These are phyloP conservation scores for Sphaerulina vaccinii DNA, from an alignment of 2,329 filamentous ascomycete genomes.

Conservation along the genomic window DNA sequence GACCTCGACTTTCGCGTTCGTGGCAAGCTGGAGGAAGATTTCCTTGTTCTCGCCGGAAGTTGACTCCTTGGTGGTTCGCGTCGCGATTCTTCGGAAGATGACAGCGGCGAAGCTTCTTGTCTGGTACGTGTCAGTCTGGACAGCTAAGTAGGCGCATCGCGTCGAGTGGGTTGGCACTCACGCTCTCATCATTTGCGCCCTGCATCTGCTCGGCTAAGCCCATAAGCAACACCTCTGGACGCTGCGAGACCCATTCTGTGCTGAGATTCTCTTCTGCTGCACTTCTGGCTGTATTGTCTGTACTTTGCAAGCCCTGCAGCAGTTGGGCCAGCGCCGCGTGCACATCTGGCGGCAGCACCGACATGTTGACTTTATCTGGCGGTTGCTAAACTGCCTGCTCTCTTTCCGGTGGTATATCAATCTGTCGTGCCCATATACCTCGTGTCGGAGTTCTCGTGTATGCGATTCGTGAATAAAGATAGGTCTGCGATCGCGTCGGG, in stretches of 20 bases:
- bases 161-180: conserved; percentile 47
- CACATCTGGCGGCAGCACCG: conserved; percentile 78
- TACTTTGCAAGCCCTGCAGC: conserved; percentile 80
- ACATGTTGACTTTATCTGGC: conserved; percentile 49
- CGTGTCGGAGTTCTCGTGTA: neutral
- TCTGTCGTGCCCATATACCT: neutral
- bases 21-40: conserved; percentile 76
- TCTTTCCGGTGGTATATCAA: neutral
- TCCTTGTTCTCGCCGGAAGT: conserved; percentile 71
- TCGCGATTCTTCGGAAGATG: conserved; percentile 89
- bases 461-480: too few relatives aligned
- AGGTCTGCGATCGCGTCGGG: neutral
- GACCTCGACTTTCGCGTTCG: conserved; percentile 73
- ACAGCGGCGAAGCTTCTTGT: conserved; percentile 88
- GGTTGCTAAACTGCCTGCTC: too few relatives aligned
- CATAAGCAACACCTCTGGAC: conserved; percentile 88
- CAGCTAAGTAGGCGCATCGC: neutral
- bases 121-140: conserved; percentile 48
- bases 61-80: conserved; percentile 75
- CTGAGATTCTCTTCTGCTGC: conserved; percentile 88
- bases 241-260: conserved; percentile 79
- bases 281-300: conserved; percentile 81
- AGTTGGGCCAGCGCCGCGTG: conserved; percentile 82
- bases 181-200: conserved; percentile 68
- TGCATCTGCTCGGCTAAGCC: conserved; percentile 90